phyloP scores from a whole-genome alignment of 345 rosid genomes.

The Salix suchowensis region DNA sequence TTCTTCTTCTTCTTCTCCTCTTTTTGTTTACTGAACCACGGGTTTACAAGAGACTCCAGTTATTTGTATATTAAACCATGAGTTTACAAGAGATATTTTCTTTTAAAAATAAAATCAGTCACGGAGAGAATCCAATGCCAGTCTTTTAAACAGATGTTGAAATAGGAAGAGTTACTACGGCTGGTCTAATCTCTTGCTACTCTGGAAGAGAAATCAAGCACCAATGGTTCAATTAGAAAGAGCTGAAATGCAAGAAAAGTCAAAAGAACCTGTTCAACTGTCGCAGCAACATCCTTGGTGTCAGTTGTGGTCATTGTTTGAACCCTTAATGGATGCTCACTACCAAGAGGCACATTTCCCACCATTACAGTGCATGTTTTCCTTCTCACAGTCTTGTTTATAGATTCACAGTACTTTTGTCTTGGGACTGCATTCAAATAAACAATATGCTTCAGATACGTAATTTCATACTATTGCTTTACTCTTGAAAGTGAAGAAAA shows the following conservation, averaged over 20 bases:
- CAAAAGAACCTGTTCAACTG: constrained; percentile 76
- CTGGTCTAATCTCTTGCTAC: background rate
- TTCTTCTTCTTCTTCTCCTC: too few species aligned
- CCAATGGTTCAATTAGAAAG: background rate
- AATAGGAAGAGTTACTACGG: background rate
- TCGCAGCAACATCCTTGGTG: constrained; percentile 85
- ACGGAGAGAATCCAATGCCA: background rate
- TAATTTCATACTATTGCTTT: background rate
- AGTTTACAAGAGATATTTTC: background rate
- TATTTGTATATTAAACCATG: background rate
- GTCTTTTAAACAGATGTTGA: background rate
- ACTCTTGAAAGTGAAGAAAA: background rate
- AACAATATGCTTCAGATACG: constrained; percentile 10
- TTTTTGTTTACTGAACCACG: background rate
- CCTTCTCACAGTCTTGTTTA: constrained; percentile 82
- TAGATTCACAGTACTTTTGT: constrained; percentile 87
- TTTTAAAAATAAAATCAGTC: background rate
- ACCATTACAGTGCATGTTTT: constrained; percentile 90
- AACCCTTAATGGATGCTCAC: constrained; percentile 87
- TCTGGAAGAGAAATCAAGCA: background rate
- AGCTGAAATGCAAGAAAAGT: constrained; percentile 3
- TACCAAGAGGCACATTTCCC: constrained; percentile 88
- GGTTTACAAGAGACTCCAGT: background rate
- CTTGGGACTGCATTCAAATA: constrained; percentile 64
- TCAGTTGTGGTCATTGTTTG: constrained; percentile 96